Evolutionary conservation across 1,284 basidiomycete species (phyloP).

Genomic region (Trichosporon sp.): DNA sequence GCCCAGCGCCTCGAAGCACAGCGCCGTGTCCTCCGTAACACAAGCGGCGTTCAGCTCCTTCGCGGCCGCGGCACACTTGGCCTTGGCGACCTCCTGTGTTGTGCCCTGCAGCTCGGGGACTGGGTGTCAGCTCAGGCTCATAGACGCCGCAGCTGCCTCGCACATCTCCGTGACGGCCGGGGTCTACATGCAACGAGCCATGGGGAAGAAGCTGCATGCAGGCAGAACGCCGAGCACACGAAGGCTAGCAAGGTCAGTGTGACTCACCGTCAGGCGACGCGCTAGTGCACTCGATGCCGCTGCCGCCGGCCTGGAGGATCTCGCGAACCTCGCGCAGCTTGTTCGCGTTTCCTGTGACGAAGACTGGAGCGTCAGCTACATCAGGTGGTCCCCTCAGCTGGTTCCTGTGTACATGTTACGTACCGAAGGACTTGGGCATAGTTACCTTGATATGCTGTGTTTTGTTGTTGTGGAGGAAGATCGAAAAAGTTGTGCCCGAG

Average conservation of each 20-base stretch:
- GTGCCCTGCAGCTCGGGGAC: constrained; percentile 93
- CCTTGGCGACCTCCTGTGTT: constrained; percentile 81
- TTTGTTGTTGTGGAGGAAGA: neutral
- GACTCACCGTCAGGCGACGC: constrained; percentile 44
- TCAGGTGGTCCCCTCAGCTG: too few species aligned
- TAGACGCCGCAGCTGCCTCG: too few species aligned
- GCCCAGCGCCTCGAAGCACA: constrained; percentile 81
- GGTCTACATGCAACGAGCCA: too few species aligned
- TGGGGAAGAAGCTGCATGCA: too few species aligned
- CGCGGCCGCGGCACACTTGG: constrained; percentile 81
- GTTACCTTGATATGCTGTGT: neutral
- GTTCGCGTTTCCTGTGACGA: constrained; percentile 92
- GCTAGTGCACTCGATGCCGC: constrained; percentile 40
- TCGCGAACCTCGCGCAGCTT: constrained; percentile 81
- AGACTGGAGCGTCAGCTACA: constrained; percentile 56
- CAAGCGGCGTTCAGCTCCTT: constrained; percentile 78
- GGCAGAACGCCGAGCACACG: too few species aligned
- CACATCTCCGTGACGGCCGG: too few species aligned
- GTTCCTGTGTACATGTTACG: neutral
- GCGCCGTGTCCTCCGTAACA: constrained; percentile 94
- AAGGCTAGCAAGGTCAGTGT: too few species aligned
- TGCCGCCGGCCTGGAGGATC: constrained; percentile 42
- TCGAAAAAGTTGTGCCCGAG: neutral
- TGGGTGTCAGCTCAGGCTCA: constrained; percentile 47
- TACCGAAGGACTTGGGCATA: constrained; percentile 21